phyloP scores from a whole-genome alignment of 2,329 filamentous ascomycete species.

The Colletotrichum orbiculare region DNA sequence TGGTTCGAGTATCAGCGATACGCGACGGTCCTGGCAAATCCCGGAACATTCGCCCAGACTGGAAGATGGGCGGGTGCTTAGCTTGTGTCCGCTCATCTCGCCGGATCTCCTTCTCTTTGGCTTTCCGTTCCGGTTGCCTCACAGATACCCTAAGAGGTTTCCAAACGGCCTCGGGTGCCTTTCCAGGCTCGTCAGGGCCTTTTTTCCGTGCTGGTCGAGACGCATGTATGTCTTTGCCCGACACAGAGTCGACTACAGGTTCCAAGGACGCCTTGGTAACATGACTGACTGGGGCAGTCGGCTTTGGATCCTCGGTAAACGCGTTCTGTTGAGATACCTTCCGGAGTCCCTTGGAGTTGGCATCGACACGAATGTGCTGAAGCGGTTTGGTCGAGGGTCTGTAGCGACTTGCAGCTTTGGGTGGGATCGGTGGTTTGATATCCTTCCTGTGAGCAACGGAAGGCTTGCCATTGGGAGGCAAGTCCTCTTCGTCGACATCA shows the following conservation, averaged over 20 bases:
- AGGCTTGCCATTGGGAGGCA: conserved; percentile 8
- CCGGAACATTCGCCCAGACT: conserved; percentile 10
- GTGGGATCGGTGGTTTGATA: conserved; percentile 15
- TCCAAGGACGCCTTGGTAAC: background rate
- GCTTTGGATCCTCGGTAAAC: background rate
- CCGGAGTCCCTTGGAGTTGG: background rate
- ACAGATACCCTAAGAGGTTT: conserved; percentile 27
- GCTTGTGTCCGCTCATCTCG: background rate
- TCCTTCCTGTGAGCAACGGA: background rate
- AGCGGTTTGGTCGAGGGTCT: background rate
- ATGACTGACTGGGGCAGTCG: no score
- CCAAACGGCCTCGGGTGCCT: background rate
- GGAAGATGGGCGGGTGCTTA: conserved; percentile 10
- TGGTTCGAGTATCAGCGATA: background rate
- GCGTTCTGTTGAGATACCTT: conserved; percentile 4
- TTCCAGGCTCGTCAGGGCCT: background rate
- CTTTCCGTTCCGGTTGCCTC: conserved; percentile 35
- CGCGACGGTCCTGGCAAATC: conserved; percentile 5
- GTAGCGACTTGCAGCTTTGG: conserved; percentile 19
- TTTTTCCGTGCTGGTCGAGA: background rate
- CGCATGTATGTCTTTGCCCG: background rate
- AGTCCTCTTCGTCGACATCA: background rate
- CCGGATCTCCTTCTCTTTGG: conserved; percentile 36
- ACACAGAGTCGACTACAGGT: background rate
- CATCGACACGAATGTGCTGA: background rate